phyloP scores from a whole-genome alignment of 2,329 filamentous ascomycete species.

The Coniochaeta sp. region DNA sequence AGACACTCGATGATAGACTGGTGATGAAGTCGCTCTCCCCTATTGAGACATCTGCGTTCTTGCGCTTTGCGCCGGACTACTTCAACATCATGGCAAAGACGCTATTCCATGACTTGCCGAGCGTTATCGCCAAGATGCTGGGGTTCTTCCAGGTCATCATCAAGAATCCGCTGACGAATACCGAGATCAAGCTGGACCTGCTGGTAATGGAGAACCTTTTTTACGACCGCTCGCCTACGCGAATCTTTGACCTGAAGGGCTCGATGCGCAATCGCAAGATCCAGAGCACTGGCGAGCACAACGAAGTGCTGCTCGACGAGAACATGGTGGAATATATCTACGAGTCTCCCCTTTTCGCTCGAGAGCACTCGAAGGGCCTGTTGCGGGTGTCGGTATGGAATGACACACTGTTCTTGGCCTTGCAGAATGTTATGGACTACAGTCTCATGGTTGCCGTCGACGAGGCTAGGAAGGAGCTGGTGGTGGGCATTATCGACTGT shows the following conservation, averaged over 20 bases:
- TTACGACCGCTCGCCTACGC: constrained; percentile 83
- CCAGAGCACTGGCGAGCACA: constrained; percentile 87
- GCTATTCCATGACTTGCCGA: constrained; percentile 89
- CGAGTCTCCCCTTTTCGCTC: constrained; percentile 87
- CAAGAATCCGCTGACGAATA: constrained; percentile 85
- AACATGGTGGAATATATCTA: constrained; percentile 99
- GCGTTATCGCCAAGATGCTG: constrained; percentile 98
- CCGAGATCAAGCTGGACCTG: constrained; percentile 90
- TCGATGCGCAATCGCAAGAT: constrained; percentile 99
- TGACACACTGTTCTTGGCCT: constrained; percentile 88
- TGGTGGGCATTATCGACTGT: constrained; percentile 97
- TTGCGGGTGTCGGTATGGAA: constrained; percentile 92
- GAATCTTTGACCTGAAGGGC: constrained; percentile 93
- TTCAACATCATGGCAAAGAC: constrained; percentile 97
- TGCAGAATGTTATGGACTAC: constrained; percentile 99
- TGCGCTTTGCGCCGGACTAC: constrained; percentile 93
- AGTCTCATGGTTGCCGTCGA: constrained; percentile 97
- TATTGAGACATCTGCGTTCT: constrained; percentile 87
- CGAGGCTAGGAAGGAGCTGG: constrained; percentile 79
- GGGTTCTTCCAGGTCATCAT: constrained; percentile 97
- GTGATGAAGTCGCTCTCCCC: constrained; percentile 87
- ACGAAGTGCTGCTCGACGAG: constrained; percentile 93
- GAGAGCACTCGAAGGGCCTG: constrained; percentile 93
- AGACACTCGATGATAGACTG: constrained; percentile 90
- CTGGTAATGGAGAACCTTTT: constrained; percentile 97